These are phyloP conservation scores for Pyrenophora graminea DNA, from an alignment of 2,329 filamentous ascomycete genomes.

Conservation along the genomic window DNA sequence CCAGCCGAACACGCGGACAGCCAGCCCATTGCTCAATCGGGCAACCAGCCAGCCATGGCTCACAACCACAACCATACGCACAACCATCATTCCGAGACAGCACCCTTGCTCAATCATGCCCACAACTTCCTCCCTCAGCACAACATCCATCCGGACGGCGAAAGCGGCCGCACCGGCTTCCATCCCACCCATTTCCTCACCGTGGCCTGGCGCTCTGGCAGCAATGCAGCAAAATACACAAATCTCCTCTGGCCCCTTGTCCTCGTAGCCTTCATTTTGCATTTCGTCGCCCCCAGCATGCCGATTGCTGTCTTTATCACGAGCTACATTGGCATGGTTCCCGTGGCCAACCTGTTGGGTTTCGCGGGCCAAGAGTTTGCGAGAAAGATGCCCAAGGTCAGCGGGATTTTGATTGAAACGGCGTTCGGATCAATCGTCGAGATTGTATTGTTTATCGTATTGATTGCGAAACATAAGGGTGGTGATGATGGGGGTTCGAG, in stretches of 20 bases:
- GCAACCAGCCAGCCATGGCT: slow-evolving; percentile 5
- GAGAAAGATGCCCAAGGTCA: slow-evolving; percentile 74
- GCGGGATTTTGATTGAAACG: slow-evolving; percentile 64
- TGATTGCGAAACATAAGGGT: slow-evolving; percentile 59
- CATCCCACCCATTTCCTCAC: slow-evolving; percentile 65
- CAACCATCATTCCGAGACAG: slow-evolving; percentile 29
- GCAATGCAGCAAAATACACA: slow-evolving; percentile 65
- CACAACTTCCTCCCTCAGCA: slow-evolving; percentile 35
- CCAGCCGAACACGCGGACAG: not conserved
- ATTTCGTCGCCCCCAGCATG: slow-evolving; percentile 57
- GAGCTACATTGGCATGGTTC: slow-evolving; percentile 77
- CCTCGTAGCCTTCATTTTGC: slow-evolving; percentile 67
- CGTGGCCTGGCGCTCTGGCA: slow-evolving; percentile 68
- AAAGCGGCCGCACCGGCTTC: slow-evolving; percentile 69
- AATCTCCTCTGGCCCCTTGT: slow-evolving; percentile 78
- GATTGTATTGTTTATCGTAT: slow-evolving; percentile 79
- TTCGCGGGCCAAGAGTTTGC: slow-evolving; percentile 74
- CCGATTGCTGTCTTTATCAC: slow-evolving; percentile 69
- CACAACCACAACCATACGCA: slow-evolving; percentile 12
- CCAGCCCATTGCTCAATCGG: not conserved
- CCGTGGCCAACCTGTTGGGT: slow-evolving; percentile 74
- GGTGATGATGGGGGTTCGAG: slow-evolving; percentile 46
- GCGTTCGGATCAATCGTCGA: slow-evolving; percentile 75
- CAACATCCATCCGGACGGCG: slow-evolving; percentile 58
- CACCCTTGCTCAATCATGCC: slow-evolving; percentile 29